Evolutionary conservation across 345 rosid genomes (phyloP).

Genomic region (Pseudoturritis turrita): DNA sequence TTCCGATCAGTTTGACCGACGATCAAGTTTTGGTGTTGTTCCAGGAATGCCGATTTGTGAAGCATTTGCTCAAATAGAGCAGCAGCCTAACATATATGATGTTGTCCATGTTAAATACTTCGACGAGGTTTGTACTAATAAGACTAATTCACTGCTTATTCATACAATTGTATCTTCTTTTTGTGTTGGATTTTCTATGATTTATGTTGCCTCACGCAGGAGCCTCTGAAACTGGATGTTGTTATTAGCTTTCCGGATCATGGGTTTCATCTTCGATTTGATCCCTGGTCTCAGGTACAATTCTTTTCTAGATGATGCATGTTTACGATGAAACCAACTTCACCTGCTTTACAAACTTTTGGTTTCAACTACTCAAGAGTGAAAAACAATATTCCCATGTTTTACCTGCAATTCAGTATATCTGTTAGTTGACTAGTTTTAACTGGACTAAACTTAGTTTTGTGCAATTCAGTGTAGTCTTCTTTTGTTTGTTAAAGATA

Average conservation of each 20-base stretch:
- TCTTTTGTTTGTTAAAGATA: neutral
- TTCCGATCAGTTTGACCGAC: constrained; percentile 10
- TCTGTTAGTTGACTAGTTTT: neutral
- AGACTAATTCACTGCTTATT: neutral
- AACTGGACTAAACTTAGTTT: neutral
- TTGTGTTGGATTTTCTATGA: neutral
- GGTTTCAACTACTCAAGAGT: neutral
- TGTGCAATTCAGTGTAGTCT: neutral
- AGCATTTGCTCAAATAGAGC: constrained; percentile 88
- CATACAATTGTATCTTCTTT: neutral
- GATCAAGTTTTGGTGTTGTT: constrained; percentile 22
- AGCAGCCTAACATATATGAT: constrained; percentile 90
- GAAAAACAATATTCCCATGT: neutral
- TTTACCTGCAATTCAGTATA: neutral
- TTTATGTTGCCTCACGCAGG: constrained; percentile 38
- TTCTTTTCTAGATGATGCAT: neutral
- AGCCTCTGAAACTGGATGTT: constrained; percentile 85
- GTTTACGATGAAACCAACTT: neutral
- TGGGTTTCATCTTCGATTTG: constrained; percentile 94
- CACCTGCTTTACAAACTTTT: neutral
- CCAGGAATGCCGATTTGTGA: constrained; percentile 93
- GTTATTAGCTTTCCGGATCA: constrained; percentile 96
- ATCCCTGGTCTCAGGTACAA: constrained; percentile 97
- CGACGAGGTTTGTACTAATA: constrained; percentile 64
- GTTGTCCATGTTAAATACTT: constrained; percentile 90